Percentiles rank a stretch among this genome's conserved stretches.
phyloP scores from a whole-genome alignment of 2,329 filamentous ascomycete genomes.

The Trichoderma guizhouense region DNA sequence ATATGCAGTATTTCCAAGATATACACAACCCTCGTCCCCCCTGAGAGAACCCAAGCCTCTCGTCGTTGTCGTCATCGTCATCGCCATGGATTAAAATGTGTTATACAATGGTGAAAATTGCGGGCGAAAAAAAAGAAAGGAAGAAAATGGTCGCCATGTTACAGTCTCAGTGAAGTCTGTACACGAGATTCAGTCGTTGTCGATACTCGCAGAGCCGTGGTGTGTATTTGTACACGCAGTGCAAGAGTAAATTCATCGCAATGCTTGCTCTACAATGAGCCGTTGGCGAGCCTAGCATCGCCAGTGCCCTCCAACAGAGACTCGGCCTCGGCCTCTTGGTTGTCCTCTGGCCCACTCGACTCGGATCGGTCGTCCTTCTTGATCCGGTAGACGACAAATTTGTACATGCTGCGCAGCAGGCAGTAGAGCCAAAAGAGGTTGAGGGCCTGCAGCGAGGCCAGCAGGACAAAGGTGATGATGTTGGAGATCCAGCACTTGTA shows the following conservation, averaged over 20 bases:
- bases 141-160: neutral
- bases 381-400: constrained; percentile 60
- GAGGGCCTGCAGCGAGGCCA: constrained; percentile 65
- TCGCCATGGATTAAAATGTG: neutral
- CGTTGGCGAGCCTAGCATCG: neutral
- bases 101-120: neutral
- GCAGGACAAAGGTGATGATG: constrained; percentile 61
- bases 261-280: neutral
- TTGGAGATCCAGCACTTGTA: constrained; percentile 72
- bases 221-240: neutral
- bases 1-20: neutral
- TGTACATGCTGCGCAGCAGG: constrained; percentile 68
- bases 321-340: neutral
- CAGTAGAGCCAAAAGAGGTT: constrained; percentile 79
- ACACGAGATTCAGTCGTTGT: neutral
- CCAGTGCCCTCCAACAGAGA: neutral
- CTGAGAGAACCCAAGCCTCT: neutral
- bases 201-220: neutral
- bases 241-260: neutral
- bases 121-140: neutral
- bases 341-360: constrained; percentile 23
- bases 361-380: constrained; percentile 68
- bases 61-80: neutral
- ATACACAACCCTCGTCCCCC: neutral
- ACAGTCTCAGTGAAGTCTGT: neutral